Percentiles rank a stretch among this genome's conserved stretches.
Conservation (phyloP, 352 stramenopile species). For the Aphanomyces invadans region DNA sequence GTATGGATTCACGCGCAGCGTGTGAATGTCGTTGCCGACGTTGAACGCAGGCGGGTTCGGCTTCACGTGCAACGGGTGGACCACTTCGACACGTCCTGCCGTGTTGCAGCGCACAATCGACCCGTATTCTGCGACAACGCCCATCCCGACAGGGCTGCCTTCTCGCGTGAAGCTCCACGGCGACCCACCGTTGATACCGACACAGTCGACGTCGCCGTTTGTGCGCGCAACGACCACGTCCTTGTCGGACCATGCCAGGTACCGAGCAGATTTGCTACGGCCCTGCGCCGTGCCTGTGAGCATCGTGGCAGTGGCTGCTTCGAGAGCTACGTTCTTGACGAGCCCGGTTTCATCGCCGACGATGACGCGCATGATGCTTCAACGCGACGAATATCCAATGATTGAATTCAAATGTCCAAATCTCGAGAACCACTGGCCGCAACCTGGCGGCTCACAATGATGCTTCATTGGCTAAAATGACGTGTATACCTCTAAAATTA, state of each 20-base stretch:
- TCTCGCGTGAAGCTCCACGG: slow-evolving; percentile 25
- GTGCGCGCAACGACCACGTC: slow-evolving; percentile 47
- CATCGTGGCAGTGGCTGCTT: slow-evolving; percentile 56
- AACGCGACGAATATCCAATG: background rate
- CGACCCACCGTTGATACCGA: slow-evolving; percentile 35
- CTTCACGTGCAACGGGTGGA: slow-evolving; percentile 13
- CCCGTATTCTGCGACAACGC: slow-evolving; percentile 46
- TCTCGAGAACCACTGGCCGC: slow-evolving; percentile 9
- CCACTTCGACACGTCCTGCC: slow-evolving; percentile 30
- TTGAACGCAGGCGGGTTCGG: slow-evolving; percentile 45
- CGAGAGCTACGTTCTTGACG: slow-evolving; percentile 71
- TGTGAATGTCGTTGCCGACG: slow-evolving; percentile 40
- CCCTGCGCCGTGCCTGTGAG: slow-evolving; percentile 36
- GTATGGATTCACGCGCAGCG: slow-evolving; percentile 44
- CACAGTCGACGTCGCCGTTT: slow-evolving; percentile 59
- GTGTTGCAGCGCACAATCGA: slow-evolving; percentile 64
- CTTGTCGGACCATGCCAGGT: slow-evolving; percentile 30
- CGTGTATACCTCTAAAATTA: too few species aligned
- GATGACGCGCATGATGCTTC: slow-evolving; percentile 53
- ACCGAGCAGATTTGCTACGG: slow-evolving; percentile 9
- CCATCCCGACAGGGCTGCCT: slow-evolving; percentile 44
- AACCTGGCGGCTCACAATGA: background rate
- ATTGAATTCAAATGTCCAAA: slow-evolving; percentile 11
- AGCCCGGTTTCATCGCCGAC: slow-evolving; percentile 75
- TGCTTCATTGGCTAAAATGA: background rate